These are phyloP conservation scores for Trifolium repens DNA, from an alignment of 306 rosid genomes.

Conservation along the genomic window DNA sequence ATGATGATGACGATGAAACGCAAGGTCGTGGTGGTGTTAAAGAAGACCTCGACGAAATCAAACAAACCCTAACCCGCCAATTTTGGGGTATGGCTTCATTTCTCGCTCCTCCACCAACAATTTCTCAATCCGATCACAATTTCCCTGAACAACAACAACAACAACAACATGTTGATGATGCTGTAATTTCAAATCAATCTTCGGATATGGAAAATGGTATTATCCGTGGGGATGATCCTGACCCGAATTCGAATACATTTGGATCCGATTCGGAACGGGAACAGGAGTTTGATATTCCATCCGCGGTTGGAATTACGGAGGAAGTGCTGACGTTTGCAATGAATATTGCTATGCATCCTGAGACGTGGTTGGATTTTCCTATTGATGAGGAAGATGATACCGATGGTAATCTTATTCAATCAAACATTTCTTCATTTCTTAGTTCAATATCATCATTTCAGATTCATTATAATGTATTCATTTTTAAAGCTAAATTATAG, in stretches of 20 bases:
- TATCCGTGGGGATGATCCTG: background rate
- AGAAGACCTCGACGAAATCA: conserved; percentile 82
- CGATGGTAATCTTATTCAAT: conserved; percentile 54
- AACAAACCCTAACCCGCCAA: conserved; percentile 83
- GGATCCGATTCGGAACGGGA: conserved; percentile 47
- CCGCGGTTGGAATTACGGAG: conserved; percentile 76
- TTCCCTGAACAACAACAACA: background rate
- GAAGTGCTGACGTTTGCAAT: conserved; percentile 84
- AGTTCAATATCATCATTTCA: conserved; percentile 3
- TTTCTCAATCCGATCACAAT: conserved; percentile 34
- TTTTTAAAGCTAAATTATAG: background rate
- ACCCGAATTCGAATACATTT: conserved; percentile 9
- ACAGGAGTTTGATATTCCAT: conserved; percentile 35
- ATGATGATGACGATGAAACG: conserved; percentile 42
- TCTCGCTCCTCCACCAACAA: conserved; percentile 63
- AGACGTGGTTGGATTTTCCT: conserved; percentile 98
- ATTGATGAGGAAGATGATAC: conserved; percentile 85
- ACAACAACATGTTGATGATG: background rate
- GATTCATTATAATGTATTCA: background rate
- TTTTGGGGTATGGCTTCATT: conserved; percentile 90
- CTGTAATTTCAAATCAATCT: conserved; percentile 33
- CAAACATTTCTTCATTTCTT: background rate
- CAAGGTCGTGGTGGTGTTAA: conserved; percentile 76
- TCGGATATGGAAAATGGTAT: background rate
- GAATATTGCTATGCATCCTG: conserved; percentile 98